These are phyloP conservation scores for Collybiopsis confluens DNA, from an alignment of 768 basidiomycete genomes.

Conservation along the genomic window DNA sequence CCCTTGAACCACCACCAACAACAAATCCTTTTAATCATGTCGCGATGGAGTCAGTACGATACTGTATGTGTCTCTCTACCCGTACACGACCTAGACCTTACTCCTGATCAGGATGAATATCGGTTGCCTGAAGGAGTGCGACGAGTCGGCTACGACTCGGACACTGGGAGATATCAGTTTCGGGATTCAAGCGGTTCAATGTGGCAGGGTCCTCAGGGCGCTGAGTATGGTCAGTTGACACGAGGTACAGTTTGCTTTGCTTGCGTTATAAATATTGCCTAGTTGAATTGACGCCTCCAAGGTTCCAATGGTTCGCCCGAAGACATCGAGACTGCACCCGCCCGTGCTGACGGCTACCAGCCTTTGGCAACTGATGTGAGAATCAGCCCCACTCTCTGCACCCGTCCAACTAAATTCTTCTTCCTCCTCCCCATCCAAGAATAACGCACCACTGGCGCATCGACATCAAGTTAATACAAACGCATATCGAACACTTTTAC, in stretches of 20 bases:
- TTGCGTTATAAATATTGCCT: too few relatives aligned
- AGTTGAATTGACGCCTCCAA: background rate
- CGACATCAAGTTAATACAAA: conserved; percentile 29
- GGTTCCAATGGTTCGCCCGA: conserved; percentile 27
- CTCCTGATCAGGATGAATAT: conserved; percentile 37
- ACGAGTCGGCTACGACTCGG: conserved; percentile 75
- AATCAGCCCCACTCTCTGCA: background rate
- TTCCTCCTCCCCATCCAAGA: conserved; percentile 32
- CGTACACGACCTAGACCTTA: background rate
- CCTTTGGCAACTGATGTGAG: conserved; percentile 50
- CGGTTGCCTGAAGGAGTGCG: conserved; percentile 55
- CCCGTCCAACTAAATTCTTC: conserved; percentile 14
- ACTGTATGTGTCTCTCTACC: conserved; percentile 10
- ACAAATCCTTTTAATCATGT: conserved; percentile 18
- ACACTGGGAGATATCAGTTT: conserved; percentile 64
- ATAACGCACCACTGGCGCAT: conserved; percentile 27
- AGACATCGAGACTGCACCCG: conserved; percentile 54
- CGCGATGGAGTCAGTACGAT: conserved; percentile 25
- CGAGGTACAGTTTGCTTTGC: conserved; percentile 31
- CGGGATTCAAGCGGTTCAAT: conserved; percentile 49
- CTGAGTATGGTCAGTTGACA: conserved; percentile 56
- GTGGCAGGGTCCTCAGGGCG: conserved; percentile 58
- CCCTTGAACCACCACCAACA: too few relatives aligned
- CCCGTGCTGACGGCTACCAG: conserved; percentile 47
- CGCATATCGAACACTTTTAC: conserved; percentile 60